These are phyloP conservation scores for Posidonia oceanica DNA, from an alignment of 116 monocot genomes.

Conservation along the genomic window DNA sequence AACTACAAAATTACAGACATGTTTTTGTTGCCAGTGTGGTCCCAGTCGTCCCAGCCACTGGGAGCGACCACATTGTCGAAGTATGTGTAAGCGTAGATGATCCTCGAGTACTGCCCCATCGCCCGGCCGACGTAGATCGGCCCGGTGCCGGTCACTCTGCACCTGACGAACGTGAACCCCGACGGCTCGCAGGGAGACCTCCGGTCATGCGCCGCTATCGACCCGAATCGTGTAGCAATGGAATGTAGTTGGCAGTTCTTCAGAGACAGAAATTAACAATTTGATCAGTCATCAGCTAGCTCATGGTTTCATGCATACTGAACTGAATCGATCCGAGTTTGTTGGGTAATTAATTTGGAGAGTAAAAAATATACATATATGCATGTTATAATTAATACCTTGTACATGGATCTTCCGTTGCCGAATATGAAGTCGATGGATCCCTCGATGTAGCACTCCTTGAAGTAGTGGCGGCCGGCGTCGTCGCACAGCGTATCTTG, in stretches of 20 bases:
- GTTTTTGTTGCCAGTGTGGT: constrained; percentile 60
- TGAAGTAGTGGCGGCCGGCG: constrained; percentile 90
- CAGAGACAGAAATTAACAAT: background rate
- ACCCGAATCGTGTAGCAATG: constrained; percentile 74
- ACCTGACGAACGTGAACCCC: constrained; percentile 77
- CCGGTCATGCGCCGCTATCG: constrained; percentile 78
- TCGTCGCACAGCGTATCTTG: constrained; percentile 96
- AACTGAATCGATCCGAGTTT: background rate
- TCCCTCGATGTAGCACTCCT: constrained; percentile 90
- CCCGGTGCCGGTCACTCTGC: constrained; percentile 80
- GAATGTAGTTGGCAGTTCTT: constrained; percentile 83
- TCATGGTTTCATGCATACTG: background rate
- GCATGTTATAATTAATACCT: too few relatives aligned
- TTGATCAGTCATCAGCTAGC: background rate
- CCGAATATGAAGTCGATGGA: constrained; percentile 99
- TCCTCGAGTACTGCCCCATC: constrained; percentile 96
- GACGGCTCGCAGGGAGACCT: constrained; percentile 52
- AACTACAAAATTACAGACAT: constrained; percentile 18
- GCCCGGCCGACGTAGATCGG: constrained; percentile 81
- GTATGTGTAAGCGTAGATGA: constrained; percentile 84
- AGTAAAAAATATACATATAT: too few relatives aligned
- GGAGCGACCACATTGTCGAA: constrained; percentile 66
- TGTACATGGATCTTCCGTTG: constrained; percentile 95
- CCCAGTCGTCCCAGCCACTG: constrained; percentile 98
- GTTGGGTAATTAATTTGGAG: background rate